Base-by-base conservation (phyloP, 2,329 filamentous ascomycete genomes). In the Fusarium sacchari region DNA sequence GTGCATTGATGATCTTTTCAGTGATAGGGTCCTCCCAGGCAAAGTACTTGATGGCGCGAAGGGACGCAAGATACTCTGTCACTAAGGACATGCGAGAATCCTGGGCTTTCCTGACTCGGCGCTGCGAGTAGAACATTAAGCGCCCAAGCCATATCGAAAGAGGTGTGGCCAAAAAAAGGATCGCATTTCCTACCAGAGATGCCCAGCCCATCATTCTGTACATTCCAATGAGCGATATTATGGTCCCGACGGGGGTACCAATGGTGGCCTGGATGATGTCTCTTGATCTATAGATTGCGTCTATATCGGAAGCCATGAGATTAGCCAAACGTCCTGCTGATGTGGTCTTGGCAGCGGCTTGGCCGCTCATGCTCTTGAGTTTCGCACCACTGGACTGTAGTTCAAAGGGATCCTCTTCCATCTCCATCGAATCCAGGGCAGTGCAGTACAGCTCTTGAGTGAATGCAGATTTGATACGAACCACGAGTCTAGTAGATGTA, bases 21-120 rank as follows among this genome's bases (percentile, higher is more conserved):
- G 85, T 83, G 69, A 88, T 85, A 37, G 86, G 83, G 24, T 84
- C 83, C 75, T 90, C 88, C 89, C 88, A 90, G 5, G 87, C 87
- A 77, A 90, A 90, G 72, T 89, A 90, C 75, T 90, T 90, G 79
- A 90, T 86, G 22, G 87, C 87, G 17, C 86, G 84, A 63, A 90
- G 89, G 13, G 88, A 89, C 32, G 84, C 81, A 32, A 90, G 82
- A 72, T 89, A 90, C 74, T 90, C 88, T 2, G 88, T 87, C 24
- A 90, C 85, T 26, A 88, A 83, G 3, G 88, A 89, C 60, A 90
- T 87, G 32, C 89, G 86, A 22, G 84, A 82, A 76, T 90, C 88
- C 53, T 89, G 88, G 28, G 88, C 86, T 61, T 84, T 84, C 69
- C 88, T 87, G 53, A 88, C 86, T n/a, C 84, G 82, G 44, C 83